phyloP scores from a whole-genome alignment of 306 rosid species.

The Adenanthera pavonina region DNA sequence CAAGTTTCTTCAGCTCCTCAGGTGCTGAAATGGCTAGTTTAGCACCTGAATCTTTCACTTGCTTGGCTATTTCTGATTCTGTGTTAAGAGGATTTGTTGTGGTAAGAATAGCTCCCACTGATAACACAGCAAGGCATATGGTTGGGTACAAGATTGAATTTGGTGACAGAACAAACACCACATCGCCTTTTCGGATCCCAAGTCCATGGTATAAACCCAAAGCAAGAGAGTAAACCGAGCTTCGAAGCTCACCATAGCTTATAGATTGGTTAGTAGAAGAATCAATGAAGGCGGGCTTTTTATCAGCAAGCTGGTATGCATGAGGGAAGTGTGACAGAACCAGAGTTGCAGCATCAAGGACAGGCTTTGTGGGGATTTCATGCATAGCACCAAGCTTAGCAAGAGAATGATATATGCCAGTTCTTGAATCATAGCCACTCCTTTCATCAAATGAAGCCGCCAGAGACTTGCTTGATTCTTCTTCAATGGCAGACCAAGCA shows the following conservation, averaged over 20 bases:
- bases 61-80: constrained; percentile 67
- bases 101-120: constrained; percentile 74
- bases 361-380: constrained; percentile 54
- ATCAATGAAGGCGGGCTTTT: constrained; percentile 70
- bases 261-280: constrained; percentile 47
- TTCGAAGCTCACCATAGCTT: constrained; percentile 64
- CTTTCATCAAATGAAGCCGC: constrained; percentile 14
- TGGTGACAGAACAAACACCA: constrained; percentile 71
- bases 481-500: constrained; percentile 46
- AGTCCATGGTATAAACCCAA: constrained; percentile 70
- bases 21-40: constrained; percentile 75
- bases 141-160: constrained; percentile 71
- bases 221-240: constrained; percentile 66
- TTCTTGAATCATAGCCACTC: constrained; percentile 60
- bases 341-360: constrained; percentile 61
- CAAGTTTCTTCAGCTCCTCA: constrained; percentile 69
- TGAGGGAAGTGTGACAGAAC: constrained; percentile 79
- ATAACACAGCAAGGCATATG: constrained; percentile 74
- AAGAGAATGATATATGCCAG: constrained; percentile 69
- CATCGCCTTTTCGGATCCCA: constrained; percentile 73
- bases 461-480: constrained; percentile 29
- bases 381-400: constrained; percentile 40
- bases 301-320: constrained; percentile 50
- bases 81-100: constrained; percentile 84
- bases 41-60: constrained; percentile 72